Conservation (phyloP, 306 rosid genomes). For the Rosa lucieae region DNA sequence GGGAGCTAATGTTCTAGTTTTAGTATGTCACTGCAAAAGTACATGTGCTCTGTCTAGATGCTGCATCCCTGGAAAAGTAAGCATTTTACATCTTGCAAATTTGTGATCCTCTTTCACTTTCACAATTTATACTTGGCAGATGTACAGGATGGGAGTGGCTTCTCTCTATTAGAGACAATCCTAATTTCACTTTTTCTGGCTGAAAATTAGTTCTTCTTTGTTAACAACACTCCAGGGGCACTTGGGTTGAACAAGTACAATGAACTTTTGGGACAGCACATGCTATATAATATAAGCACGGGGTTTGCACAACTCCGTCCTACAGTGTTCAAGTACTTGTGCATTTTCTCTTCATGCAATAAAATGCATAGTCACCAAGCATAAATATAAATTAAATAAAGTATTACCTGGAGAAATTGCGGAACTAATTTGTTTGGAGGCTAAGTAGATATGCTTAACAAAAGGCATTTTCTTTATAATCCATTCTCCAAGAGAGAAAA, state of each 20-base stretch:
- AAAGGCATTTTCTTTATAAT: constrained; percentile 88
- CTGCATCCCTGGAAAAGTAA: background rate
- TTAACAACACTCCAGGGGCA: background rate
- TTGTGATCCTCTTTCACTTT: background rate
- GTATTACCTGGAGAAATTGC: constrained; percentile 84
- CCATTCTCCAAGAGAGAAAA: constrained; percentile 89
- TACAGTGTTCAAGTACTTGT: background rate
- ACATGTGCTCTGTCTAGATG: background rate
- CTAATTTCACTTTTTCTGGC: background rate
- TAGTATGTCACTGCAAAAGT: background rate
- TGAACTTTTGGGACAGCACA: background rate
- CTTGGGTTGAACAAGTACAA: background rate
- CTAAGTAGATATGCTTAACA: constrained; percentile 82
- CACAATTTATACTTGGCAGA: background rate
- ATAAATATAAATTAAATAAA: constrained; percentile 10
- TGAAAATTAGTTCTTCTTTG: background rate
- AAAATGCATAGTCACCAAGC: constrained; percentile 16
- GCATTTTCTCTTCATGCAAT: constrained; percentile 17
- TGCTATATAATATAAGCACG: constrained; percentile 15
- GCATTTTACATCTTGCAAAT: background rate
- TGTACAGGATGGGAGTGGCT: background rate
- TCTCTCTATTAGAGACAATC: background rate
- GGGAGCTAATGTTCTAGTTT: background rate
- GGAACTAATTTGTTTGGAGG: constrained; percentile 89
- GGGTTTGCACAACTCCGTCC: background rate